phyloP scores from a whole-genome alignment of 2,329 filamentous ascomycete species.

The Colletotrichum navitas region DNA sequence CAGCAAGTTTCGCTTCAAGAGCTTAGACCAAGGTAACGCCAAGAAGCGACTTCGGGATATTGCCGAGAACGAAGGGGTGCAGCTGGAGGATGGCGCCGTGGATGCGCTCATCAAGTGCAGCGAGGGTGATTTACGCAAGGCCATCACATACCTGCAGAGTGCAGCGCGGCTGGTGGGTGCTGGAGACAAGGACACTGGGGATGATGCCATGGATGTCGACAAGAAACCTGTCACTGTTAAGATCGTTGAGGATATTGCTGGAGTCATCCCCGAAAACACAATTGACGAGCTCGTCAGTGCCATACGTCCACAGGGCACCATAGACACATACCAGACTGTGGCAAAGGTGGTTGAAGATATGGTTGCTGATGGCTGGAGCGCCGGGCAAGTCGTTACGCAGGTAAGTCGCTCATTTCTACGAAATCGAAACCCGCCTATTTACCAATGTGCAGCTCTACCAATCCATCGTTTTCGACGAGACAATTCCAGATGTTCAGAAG shows the following conservation, averaged over 20 bases:
- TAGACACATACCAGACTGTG: conserved; percentile 78
- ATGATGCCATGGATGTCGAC: conserved; percentile 72
- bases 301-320: conserved; percentile 77
- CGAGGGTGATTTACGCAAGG: conserved; percentile 94
- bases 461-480: conserved; percentile 84
- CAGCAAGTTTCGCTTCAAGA: conserved; percentile 98
- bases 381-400: conserved; percentile 86
- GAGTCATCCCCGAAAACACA: conserved; percentile 85
- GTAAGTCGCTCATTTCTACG: conserved; percentile 56
- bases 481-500: conserved; percentile 86
- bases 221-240: conserved; percentile 77
- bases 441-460: conserved; percentile 76
- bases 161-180: conserved; percentile 90
- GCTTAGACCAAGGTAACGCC: conserved; percentile 88
- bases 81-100: conserved; percentile 81
- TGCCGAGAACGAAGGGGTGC: conserved; percentile 81
- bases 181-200: conserved; percentile 62
- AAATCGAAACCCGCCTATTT: conserved; percentile 19
- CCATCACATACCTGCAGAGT: conserved; percentile 95
- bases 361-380: conserved; percentile 97
- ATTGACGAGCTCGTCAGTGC: conserved; percentile 79
- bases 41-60: conserved; percentile 85
- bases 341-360: conserved; percentile 88
- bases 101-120: conserved; percentile 88
- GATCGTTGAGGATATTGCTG: conserved; percentile 93